These are phyloP conservation scores for Harringtonia lauricola DNA, from an alignment of 2,329 filamentous ascomycete species.

Conservation along the genomic window DNA sequence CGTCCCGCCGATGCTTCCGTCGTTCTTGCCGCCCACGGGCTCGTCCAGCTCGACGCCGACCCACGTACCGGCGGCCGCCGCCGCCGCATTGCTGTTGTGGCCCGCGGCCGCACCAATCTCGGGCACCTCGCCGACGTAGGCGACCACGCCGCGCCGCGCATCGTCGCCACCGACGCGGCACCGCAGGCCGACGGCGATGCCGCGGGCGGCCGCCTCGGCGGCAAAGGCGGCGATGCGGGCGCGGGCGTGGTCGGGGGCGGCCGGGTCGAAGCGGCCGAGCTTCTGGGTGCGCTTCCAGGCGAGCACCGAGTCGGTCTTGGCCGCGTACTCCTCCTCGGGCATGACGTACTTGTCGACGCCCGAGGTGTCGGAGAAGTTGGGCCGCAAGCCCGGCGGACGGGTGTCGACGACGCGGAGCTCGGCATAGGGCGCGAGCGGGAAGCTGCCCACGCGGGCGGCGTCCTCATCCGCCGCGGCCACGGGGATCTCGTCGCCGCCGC, in stretches of 20 bases:
- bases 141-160: slow-evolving; percentile 55
- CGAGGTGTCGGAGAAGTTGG: slow-evolving; percentile 72
- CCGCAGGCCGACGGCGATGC: slow-evolving; percentile 51
- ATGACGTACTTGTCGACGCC: slow-evolving; percentile 83
- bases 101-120: slow-evolving; percentile 40
- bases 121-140: slow-evolving; percentile 62
- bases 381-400: slow-evolving; percentile 62
- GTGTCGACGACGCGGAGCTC: slow-evolving; percentile 73
- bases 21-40: slow-evolving; percentile 74
- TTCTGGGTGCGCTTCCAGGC: slow-evolving; percentile 95
- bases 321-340: slow-evolving; percentile 76
- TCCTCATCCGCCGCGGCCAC: slow-evolving; percentile 68
- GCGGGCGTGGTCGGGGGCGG: slow-evolving; percentile 62
- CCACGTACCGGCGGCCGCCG: slow-evolving; percentile 44
- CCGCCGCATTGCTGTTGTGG: too few species aligned
- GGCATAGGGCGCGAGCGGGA: slow-evolving; percentile 61
- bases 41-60: slow-evolving; percentile 67
- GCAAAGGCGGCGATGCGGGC: slow-evolving; percentile 58
- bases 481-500: slow-evolving; percentile 38
- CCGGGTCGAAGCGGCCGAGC: slow-evolving; percentile 89
- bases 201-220: slow-evolving; percentile 58
- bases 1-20: slow-evolving; percentile 50
- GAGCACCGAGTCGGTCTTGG: slow-evolving; percentile 76
- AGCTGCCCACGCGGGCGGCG: slow-evolving; percentile 48
- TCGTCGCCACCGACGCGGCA: slow-evolving; percentile 60